Evolutionary conservation across 2,329 filamentous ascomycete genomes (phyloP).

Genomic region (Sarocladium kiliense): DNA sequence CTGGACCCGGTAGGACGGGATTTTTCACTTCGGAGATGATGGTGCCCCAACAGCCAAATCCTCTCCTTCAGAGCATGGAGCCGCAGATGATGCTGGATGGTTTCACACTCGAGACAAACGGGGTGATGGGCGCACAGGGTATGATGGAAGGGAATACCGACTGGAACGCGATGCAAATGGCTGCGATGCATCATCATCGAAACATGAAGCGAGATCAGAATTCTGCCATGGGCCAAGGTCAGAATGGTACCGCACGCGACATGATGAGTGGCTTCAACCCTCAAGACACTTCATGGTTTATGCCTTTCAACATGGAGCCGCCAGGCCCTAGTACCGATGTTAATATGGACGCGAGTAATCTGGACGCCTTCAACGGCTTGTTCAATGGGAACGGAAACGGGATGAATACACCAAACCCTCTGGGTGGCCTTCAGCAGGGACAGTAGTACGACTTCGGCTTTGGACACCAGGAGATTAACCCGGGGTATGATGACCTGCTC

Average conservation of each 20-base stretch:
- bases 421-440: slow-evolving; percentile 26
- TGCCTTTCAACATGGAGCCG: slow-evolving; percentile 88
- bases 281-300: slow-evolving; percentile 68
- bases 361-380: slow-evolving; percentile 45
- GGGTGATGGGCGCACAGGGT: slow-evolving; percentile 30
- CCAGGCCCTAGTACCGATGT: slow-evolving; percentile 48
- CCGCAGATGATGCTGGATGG: slow-evolving; percentile 71
- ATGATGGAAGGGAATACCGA: slow-evolving; percentile 34
- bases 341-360: slow-evolving; percentile 37
- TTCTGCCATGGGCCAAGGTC: slow-evolving; percentile 21
- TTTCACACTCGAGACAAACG: slow-evolving; percentile 51
- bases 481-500: neutral
- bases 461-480: neutral
- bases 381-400: slow-evolving; percentile 36
- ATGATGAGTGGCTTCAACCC: slow-evolving; percentile 20
- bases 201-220: slow-evolving; percentile 23
- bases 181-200: slow-evolving; percentile 15
- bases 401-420: slow-evolving; percentile 30
- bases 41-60: slow-evolving; percentile 38
- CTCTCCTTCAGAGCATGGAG: slow-evolving; percentile 64
- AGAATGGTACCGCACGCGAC: neutral
- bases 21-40: slow-evolving; percentile 51
- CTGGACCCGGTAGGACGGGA: slow-evolving; percentile 16
- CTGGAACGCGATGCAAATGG: slow-evolving; percentile 34
- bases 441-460: slow-evolving; percentile 17